phyloP scores from a whole-genome alignment of 2,329 filamentous ascomycete genomes.

The Aureobasidium sp. region DNA sequence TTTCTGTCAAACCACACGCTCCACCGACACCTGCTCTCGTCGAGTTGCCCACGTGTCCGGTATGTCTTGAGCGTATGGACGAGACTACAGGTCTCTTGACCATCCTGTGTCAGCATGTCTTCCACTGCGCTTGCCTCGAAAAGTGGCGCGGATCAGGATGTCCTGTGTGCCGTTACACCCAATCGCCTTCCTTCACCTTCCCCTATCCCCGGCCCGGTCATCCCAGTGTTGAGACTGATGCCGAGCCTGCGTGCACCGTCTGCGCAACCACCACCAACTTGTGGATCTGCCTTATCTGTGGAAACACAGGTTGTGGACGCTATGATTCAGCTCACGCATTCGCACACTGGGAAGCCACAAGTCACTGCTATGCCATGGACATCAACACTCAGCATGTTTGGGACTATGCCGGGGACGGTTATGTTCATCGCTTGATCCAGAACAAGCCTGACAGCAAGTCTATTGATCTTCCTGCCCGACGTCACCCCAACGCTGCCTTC shows the following conservation, averaged over 20 bases:
- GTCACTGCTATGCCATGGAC: slow-evolving; percentile 88
- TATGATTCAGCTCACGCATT: slow-evolving; percentile 94
- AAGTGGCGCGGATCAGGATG: slow-evolving; percentile 95
- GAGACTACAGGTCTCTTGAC: slow-evolving; percentile 92
- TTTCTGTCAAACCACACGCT: slow-evolving; percentile 53
- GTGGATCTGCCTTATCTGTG: slow-evolving; percentile 94
- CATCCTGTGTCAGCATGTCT: slow-evolving; percentile 94
- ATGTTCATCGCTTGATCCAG: slow-evolving; percentile 91
- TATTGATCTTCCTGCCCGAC: slow-evolving; percentile 67
- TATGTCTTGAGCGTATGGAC: slow-evolving; percentile 96
- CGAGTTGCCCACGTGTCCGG: slow-evolving; percentile 90
- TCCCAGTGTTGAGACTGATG: slow-evolving; percentile 34
- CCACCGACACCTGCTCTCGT: slow-evolving; percentile 77
- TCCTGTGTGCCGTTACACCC: slow-evolving; percentile 87
- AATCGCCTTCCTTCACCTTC: slow-evolving; percentile 44
- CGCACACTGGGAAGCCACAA: slow-evolving; percentile 82
- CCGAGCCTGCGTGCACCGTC: slow-evolving; percentile 69
- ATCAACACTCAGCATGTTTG: slow-evolving; percentile 91
- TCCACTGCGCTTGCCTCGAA: slow-evolving; percentile 91
- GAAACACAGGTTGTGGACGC: slow-evolving; percentile 83
- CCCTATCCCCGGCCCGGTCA: slow-evolving; percentile 30
- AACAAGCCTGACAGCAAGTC: slow-evolving; percentile 89
- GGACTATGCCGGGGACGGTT: slow-evolving; percentile 94
- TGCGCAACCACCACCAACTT: slow-evolving; percentile 77
- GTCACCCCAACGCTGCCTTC: slow-evolving; percentile 33